Percentiles rank a stretch among this genome's conserved stretches.
phyloP scores from a whole-genome alignment of 2,329 filamentous ascomycete genomes.

The Pleomassaria siparia region DNA sequence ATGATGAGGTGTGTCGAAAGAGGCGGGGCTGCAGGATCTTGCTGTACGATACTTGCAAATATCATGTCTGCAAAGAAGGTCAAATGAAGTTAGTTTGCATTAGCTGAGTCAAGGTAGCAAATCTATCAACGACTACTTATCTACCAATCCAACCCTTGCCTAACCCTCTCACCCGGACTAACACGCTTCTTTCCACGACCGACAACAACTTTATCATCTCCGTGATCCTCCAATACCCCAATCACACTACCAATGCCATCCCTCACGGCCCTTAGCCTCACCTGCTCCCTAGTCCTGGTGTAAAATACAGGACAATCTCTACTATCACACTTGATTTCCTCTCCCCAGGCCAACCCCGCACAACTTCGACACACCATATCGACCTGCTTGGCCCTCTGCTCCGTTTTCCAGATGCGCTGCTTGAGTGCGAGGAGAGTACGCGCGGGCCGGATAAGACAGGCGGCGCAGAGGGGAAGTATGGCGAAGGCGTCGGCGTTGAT shows the following conservation, averaged over 20 bases:
- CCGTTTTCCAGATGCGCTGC: conserved; percentile 61
- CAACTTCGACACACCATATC: conserved; percentile 78
- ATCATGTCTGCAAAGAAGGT: too few species aligned
- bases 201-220: too few species aligned
- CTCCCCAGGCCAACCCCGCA: conserved; percentile 69
- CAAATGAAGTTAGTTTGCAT: too few species aligned
- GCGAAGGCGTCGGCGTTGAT: conserved; percentile 19
- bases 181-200: too few species aligned
- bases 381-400: conserved; percentile 66
- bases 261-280: conserved; percentile 14
- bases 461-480: conserved; percentile 56
- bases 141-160: too few species aligned
- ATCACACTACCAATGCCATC: neutral
- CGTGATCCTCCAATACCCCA: neutral
- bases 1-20: too few species aligned
- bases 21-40: too few species aligned
- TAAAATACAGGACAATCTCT: conserved; percentile 94
- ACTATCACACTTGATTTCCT: conserved; percentile 84
- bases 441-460: conserved; percentile 59
- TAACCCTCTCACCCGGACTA: too few species aligned
- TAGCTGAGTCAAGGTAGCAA: too few species aligned
- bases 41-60: too few species aligned
- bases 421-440: conserved; percentile 66
- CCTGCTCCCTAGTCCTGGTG: conserved; percentile 64
- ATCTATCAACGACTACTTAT: too few species aligned